These are phyloP conservation scores for Diplodia scrobiculata DNA, from an alignment of 2,329 filamentous ascomycete genomes.

Conservation along the genomic window DNA sequence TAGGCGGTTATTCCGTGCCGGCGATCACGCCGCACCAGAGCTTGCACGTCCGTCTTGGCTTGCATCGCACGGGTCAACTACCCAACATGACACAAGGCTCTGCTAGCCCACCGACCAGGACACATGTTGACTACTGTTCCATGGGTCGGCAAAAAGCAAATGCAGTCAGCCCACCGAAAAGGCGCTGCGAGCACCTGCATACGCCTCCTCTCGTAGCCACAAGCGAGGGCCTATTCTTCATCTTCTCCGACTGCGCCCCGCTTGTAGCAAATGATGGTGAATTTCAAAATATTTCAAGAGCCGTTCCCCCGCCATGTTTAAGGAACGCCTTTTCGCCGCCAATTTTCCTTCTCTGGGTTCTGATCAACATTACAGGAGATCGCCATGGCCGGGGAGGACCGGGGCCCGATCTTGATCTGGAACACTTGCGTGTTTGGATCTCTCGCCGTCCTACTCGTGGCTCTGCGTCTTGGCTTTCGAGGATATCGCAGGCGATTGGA, in stretches of 20 bases:
- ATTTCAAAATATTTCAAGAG: constrained; percentile 6
- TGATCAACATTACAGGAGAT: constrained; percentile 16
- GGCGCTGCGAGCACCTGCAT: constrained; percentile 14
- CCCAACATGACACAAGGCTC: neutral
- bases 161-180: constrained; percentile 15
- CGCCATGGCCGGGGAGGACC: constrained; percentile 19
- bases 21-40: constrained; percentile 4
- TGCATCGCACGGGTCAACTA: neutral
- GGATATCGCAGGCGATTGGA: constrained; percentile 22
- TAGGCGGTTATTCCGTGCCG: constrained; percentile 4
- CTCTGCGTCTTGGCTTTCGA: constrained; percentile 18
- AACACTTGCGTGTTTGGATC: constrained; percentile 13
- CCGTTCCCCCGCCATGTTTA: constrained; percentile 10
- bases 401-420: constrained; percentile 15
- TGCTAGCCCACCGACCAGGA: neutral
- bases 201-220: constrained; percentile 7
- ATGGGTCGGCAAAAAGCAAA: constrained; percentile 4
- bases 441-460: constrained; percentile 16
- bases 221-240: constrained; percentile 3
- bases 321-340: constrained; percentile 10
- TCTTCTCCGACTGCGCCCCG: constrained; percentile 1
- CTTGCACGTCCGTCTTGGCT: constrained; percentile 24
- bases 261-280: neutral
- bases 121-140: neutral
- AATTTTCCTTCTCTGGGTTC: constrained; percentile 9